phyloP scores from a whole-genome alignment of 345 rosid genomes.

The Arabis hirsuta region DNA sequence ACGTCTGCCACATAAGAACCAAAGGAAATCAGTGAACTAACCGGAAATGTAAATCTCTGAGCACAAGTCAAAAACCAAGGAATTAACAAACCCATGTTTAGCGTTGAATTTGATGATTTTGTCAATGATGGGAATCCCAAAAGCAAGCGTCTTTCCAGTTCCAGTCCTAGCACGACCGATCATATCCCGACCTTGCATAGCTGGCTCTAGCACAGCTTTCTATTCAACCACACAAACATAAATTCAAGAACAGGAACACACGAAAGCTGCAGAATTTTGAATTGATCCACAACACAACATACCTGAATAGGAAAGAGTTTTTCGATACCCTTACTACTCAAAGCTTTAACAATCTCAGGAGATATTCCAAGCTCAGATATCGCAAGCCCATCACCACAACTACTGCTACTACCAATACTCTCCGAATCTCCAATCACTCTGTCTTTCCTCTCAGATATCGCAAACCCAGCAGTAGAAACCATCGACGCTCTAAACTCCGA shows the following conservation, averaged over 20 bases:
- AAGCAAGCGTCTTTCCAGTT: slow-evolving; percentile 97
- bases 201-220: slow-evolving; percentile 95
- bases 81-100: slow-evolving; percentile 73
- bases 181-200: slow-evolving; percentile 93
- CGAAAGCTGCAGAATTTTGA: not conserved
- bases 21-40: not conserved
- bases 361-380: slow-evolving; percentile 68
- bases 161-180: slow-evolving; percentile 97
- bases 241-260: not conserved
- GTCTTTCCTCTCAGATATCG: slow-evolving; percentile 43
- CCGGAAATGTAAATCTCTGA: not conserved
- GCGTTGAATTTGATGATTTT: slow-evolving; percentile 73
- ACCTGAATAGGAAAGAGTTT: slow-evolving; percentile 97
- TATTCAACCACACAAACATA: slow-evolving; percentile 35
- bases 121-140: slow-evolving; percentile 90
- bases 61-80: not conserved
- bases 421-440: slow-evolving; percentile 17
- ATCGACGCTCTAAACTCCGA: slow-evolving; percentile 37
- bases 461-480: slow-evolving; percentile 50
- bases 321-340: slow-evolving; percentile 62
- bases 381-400: slow-evolving; percentile 44
- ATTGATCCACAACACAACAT: not conserved
- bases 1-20: slow-evolving; percentile 48
- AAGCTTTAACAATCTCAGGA: slow-evolving; percentile 71
- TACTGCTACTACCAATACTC: slow-evolving; percentile 42